A percentile compares a stretch with the other conserved stretches of the same genome.
phyloP scores from a whole-genome alignment of 495 filamentous ascomycete species.

The Tuber umbilicatum region DNA sequence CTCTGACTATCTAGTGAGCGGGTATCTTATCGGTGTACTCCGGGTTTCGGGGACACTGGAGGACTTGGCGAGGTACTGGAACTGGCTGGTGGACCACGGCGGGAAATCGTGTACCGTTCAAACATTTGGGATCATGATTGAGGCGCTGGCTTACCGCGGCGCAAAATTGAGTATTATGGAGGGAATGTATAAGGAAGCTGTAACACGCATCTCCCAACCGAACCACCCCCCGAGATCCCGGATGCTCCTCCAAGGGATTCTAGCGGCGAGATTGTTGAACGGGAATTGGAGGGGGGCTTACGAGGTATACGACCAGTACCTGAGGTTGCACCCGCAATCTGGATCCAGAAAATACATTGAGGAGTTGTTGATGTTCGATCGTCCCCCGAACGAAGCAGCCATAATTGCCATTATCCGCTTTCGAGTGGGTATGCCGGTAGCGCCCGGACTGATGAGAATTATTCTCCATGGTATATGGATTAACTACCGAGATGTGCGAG shows the following conservation, averaged over 20 bases:
- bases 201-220: neutral
- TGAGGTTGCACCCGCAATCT: neutral
- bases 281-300: neutral
- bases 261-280: neutral
- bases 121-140: neutral
- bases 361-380: neutral
- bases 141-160: neutral
- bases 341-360: neutral
- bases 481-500: neutral
- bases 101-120: neutral
- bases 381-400: neutral
- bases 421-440: neutral
- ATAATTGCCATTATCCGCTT: neutral
- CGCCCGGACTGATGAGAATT: neutral
- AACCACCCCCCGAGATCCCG: neutral
- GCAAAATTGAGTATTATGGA: neutral
- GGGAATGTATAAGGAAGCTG: slow-evolving; percentile 2
- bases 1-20: neutral
- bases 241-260: neutral
- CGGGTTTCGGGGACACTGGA: neutral
- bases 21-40: neutral
- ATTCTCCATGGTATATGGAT: neutral
- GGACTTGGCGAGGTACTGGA: neutral
- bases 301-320: neutral
- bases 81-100: neutral